Base-by-base conservation (phyloP, 179 eudicot genomes). In the Heliamphora pulchella region DNA sequence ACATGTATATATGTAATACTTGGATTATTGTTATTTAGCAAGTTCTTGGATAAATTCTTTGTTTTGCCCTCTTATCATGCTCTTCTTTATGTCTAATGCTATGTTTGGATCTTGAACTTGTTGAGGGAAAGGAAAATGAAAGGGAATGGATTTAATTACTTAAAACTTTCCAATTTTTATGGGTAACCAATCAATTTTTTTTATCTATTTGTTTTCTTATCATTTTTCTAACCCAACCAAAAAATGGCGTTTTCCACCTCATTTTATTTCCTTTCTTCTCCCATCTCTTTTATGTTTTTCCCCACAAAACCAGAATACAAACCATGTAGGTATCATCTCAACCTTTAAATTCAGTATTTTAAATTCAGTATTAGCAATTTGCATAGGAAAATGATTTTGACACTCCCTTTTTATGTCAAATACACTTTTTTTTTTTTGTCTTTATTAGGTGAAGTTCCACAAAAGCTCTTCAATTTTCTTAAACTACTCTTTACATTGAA, bases 1-100 rank as follows among this genome's bases (percentile, higher is more conserved):
- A 77, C 78, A 46, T 83, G 80, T 76, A 79, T 76, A 83, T 80
- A 51, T 77, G 80, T 61, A 71, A 77, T 81, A 61, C 63, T 61
- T 4, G 22, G 65, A 55, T 57, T 18, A 57, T 15, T 64, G 80
- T 72, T 57, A n/a, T 31, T 79, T n/a, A 47, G n/a, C 74, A 5
- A 48, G 72, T 63, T 76, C 73, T 80, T 9, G 63, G 74, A 71
- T 46, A 77, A 43, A 41, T 77, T 71, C 51, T 31, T 81, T 17
- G 8, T 53, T 75, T 54, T 17, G 5, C 41, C 64, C 18, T 48
- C 48, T 48, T 46, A 77, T 47, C n/a, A 10, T n/a, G 57, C 70
- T 62, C 57, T 46, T 62, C 59, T 64, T 76, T 39, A 39, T 15
- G 17, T 20, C 1, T 43, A 68, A 68, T 68, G 15, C 6, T 68